These are phyloP conservation scores for Suillus paluster DNA, from an alignment of 768 basidiomycete species.

Conservation along the genomic window DNA sequence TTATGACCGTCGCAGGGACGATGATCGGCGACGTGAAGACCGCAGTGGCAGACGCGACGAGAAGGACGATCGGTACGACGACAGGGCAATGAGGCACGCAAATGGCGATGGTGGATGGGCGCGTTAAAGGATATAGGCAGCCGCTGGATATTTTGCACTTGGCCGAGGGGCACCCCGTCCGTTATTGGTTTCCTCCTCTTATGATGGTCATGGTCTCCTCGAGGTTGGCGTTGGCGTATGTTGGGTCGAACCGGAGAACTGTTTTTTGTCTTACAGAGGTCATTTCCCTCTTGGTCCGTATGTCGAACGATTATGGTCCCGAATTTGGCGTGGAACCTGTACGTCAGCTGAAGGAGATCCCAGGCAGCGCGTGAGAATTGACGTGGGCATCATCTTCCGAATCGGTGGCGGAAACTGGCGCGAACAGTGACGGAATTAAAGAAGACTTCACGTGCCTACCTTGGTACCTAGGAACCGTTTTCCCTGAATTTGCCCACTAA, in stretches of 20 bases:
- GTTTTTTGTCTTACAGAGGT: conserved; percentile 42
- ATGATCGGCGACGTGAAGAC: conserved; percentile 65
- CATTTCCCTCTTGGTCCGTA: conserved; percentile 41
- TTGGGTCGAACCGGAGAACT: conserved; percentile 40
- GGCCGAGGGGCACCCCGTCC: conserved; percentile 32
- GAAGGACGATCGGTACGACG: conserved; percentile 82
- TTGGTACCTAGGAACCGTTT: conserved; percentile 3
- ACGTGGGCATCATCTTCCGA: neutral
- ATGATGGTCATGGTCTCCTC: conserved; percentile 53
- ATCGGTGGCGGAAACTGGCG: neutral
- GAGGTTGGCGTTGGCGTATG: conserved; percentile 42
- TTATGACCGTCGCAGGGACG: conserved; percentile 89
- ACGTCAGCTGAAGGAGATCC: neutral
- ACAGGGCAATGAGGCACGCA: conserved; percentile 70
- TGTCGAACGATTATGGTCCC: conserved; percentile 36
- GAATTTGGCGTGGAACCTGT: conserved; percentile 24
- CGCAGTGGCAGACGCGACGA: conserved; percentile 78
- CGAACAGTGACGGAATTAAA: conserved; percentile 1
- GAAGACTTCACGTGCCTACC: neutral
- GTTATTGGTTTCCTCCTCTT: conserved; percentile 47
- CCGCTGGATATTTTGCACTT: conserved; percentile 38
- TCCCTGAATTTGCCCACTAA: neutral
- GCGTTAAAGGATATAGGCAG: conserved; percentile 57
- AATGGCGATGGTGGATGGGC: conserved; percentile 82
- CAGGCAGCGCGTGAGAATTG: conserved; percentile 4